Evolutionary conservation across 225 moss, liverwort and hornwort genomes (phyloP).

Genomic region (Physcomitrellopsis africana): DNA sequence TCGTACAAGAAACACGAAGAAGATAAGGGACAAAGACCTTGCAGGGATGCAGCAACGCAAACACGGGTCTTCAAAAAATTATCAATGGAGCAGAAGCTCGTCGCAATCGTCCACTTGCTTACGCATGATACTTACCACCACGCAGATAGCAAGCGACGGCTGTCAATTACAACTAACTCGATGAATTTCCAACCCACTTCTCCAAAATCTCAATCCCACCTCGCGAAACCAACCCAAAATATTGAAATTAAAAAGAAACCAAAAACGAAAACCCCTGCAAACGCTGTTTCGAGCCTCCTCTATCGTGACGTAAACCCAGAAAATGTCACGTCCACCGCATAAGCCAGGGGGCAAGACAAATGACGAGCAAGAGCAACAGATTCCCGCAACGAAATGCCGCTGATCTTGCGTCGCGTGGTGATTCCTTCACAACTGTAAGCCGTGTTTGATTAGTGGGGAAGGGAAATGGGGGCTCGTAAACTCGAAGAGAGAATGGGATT

Average conservation of each 20-base stretch:
- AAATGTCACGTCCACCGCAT: not conserved
- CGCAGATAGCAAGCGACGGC: not conserved
- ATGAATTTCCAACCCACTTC: not conserved
- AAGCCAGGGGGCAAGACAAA: not conserved
- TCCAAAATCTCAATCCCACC: not conserved
- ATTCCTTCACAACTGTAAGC: too few relatives aligned
- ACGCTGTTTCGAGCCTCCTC: too few relatives aligned
- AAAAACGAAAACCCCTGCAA: too few relatives aligned
- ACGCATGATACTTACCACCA: constrained; percentile 19
- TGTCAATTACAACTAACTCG: constrained; percentile 12
- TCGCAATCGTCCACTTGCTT: constrained; percentile 4
- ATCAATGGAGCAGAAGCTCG: not conserved
- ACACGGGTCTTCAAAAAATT: constrained; percentile 10
- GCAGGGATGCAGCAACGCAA: constrained; percentile 10
- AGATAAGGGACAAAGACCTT: constrained; percentile 5
- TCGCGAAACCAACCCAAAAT: constrained; percentile 13
- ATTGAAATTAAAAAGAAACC: too few relatives aligned
- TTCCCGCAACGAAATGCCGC: too few relatives aligned
- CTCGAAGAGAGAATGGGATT: too few relatives aligned
- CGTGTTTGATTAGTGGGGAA: too few relatives aligned
- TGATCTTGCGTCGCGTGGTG: too few relatives aligned
- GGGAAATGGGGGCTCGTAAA: too few relatives aligned
- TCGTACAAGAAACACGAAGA: not conserved
- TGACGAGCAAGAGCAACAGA: too few relatives aligned
- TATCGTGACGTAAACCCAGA: not conserved